Evolutionary conservation across 768 basidiomycete species (phyloP).

Genomic region (Clitopilus passeckerianus): DNA sequence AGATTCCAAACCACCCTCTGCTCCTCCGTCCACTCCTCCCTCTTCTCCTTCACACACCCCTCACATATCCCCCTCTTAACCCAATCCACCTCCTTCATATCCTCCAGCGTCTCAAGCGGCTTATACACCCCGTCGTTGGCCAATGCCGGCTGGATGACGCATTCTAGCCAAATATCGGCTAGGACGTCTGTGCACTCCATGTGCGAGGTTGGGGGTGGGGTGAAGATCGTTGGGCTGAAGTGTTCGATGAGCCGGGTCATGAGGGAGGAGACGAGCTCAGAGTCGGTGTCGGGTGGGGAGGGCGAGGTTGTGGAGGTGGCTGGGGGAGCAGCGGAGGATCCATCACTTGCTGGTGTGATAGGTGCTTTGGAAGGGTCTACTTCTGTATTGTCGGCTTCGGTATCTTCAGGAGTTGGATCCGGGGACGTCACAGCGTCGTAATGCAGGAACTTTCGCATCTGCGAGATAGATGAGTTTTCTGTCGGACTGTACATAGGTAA

Average conservation of each 20-base stretch:
- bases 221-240: constrained; percentile 72
- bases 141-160: constrained; percentile 66
- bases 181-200: constrained; percentile 72
- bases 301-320: constrained; percentile 12
- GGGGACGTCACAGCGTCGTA: constrained; percentile 54
- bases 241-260: constrained; percentile 54
- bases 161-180: constrained; percentile 67
- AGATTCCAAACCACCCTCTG: constrained; percentile 53
- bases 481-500: background rate
- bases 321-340: constrained; percentile 6
- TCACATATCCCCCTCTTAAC: constrained; percentile 49
- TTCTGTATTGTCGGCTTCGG: background rate
- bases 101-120: constrained; percentile 67
- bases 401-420: constrained; percentile 5
- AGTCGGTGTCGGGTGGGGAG: constrained; percentile 21
- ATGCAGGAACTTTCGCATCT: constrained; percentile 60
- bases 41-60: constrained; percentile 54
- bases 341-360: background rate
- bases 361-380: background rate
- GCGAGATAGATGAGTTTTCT: constrained; percentile 1
- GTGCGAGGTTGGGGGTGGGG: constrained; percentile 62
- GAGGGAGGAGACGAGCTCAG: constrained; percentile 39
- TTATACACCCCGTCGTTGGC: constrained; percentile 58
- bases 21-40: constrained; percentile 61
- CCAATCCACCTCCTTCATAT: constrained; percentile 59